phyloP scores from a whole-genome alignment of 1,284 basidiomycete genomes.

The Trametes hirsuta region DNA sequence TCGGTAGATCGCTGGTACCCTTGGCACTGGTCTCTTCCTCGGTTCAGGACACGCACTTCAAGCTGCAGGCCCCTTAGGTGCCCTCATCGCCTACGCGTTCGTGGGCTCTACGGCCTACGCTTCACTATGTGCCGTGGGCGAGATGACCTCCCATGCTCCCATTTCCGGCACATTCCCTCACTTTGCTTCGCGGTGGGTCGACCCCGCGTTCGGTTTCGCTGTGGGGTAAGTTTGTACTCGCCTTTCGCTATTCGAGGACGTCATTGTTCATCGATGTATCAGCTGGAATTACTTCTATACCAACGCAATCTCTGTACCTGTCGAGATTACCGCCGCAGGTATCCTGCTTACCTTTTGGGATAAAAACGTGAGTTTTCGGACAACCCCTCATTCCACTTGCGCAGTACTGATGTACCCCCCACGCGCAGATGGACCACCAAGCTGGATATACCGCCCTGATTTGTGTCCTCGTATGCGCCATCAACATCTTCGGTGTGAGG shows the following conservation, averaged over 20 bases:
- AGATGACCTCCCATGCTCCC: slow-evolving; percentile 74
- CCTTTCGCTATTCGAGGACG: too few species aligned
- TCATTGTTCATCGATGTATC: not conserved
- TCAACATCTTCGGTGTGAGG: slow-evolving; percentile 80
- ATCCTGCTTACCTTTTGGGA: slow-evolving; percentile 85
- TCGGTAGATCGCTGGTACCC: slow-evolving; percentile 69
- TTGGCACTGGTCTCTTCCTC: slow-evolving; percentile 82
- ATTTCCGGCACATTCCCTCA: slow-evolving; percentile 78
- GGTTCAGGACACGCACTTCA: slow-evolving; percentile 70
- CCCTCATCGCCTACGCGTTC: slow-evolving; percentile 61
- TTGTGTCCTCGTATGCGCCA: slow-evolving; percentile 59
- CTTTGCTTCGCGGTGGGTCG: slow-evolving; percentile 73
- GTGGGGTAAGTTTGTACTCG: slow-evolving; percentile 32
- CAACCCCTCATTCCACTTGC: not conserved
- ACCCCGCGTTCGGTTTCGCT: slow-evolving; percentile 77
- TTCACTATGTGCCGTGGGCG: slow-evolving; percentile 66
- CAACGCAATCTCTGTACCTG: slow-evolving; percentile 65
- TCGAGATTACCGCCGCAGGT: slow-evolving; percentile 77
- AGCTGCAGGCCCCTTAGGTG: slow-evolving; percentile 61
- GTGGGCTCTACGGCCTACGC: slow-evolving; percentile 68
- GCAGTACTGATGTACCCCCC: not conserved
- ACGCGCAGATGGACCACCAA: slow-evolving; percentile 47
- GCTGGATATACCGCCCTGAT: slow-evolving; percentile 69
- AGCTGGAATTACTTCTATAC: slow-evolving; percentile 53
- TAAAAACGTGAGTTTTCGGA: slow-evolving; percentile 44